phyloP scores from a whole-genome alignment of 441 rosid species.

The Pelargonium citronellum region DNA sequence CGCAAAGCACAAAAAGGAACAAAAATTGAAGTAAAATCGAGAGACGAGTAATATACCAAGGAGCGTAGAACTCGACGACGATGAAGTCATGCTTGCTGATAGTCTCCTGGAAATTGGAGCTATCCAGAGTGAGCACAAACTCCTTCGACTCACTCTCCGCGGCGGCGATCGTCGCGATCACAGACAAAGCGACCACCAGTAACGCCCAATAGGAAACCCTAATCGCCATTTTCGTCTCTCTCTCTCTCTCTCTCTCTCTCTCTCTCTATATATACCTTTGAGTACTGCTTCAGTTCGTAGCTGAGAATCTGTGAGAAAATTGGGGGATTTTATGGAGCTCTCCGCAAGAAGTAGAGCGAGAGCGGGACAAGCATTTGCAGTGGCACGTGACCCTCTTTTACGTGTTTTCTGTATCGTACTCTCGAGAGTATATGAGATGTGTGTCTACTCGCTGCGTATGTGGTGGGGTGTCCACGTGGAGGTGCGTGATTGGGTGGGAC shows the following conservation, averaged over 20 bases:
- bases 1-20: not conserved
- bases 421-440: conserved; percentile 14
- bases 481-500: conserved; percentile 17
- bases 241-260: no score
- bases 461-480: conserved; percentile 40
- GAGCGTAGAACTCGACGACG: conserved; percentile 96
- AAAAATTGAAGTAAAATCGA: not conserved
- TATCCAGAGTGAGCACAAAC: conserved; percentile 74
- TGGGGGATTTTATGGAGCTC: conserved; percentile 16
- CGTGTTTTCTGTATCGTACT: not conserved
- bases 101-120: conserved; percentile 70
- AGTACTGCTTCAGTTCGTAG: not conserved
- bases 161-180: conserved; percentile 35
- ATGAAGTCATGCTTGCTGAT: conserved; percentile 69
- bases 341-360: conserved; percentile 12
- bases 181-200: conserved; percentile 28
- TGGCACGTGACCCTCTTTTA: conserved; percentile 22
- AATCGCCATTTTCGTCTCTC: conserved; percentile 31
- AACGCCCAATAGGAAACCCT: conserved; percentile 30
- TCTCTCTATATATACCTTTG: no score
- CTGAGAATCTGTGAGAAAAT: conserved; percentile 1
- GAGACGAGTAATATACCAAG: conserved; percentile 50
- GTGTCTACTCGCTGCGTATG: conserved; percentile 3
- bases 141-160: conserved; percentile 51
- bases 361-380: conserved; percentile 20